These are phyloP conservation scores for Jimgerdemannia lactiflua DNA, from an alignment of 192 early-diverging fungal species.

Conservation along the genomic window DNA sequence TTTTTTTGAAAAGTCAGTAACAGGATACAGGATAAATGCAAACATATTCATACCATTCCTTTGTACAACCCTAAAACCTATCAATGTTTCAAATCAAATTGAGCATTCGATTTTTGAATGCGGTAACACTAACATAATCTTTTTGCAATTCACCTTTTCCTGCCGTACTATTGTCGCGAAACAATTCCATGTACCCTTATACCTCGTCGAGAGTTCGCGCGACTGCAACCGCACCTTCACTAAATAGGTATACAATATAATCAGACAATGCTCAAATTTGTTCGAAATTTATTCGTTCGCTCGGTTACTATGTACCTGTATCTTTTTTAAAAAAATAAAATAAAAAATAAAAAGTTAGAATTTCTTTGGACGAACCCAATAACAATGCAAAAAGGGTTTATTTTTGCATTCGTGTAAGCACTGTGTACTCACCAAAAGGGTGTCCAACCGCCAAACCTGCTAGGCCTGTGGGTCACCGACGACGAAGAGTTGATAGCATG, in stretches of 20 bases:
- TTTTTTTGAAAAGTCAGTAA: not conserved
- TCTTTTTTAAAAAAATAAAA: not conserved
- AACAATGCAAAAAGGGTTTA: no score
- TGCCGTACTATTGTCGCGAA: constrained; percentile 47
- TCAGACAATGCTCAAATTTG: no score
- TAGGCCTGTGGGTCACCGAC: constrained; percentile 28
- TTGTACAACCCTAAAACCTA: constrained; percentile 55
- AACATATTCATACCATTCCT: constrained; percentile 46
- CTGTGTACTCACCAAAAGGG: constrained; percentile 48
- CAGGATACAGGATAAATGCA: not conserved
- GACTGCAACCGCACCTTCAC: constrained; percentile 59
- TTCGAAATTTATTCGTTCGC: not conserved
- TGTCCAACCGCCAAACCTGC: constrained; percentile 57
- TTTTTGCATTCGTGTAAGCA: no score
- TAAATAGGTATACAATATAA: not conserved
- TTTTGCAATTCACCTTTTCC: constrained; percentile 42
- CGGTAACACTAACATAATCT: no score
- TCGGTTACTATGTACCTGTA: not conserved
- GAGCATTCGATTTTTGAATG: not conserved
- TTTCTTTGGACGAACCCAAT: no score
- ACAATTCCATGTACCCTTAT: constrained; percentile 58
- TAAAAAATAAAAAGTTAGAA: no score
- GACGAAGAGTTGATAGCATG: not conserved
- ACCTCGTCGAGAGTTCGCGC: constrained; percentile 43
- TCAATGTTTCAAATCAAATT: not conserved